A percentile compares a stretch with the other conserved stretches of the same genome.
Evolutionary conservation across 768 basidiomycete species (phyloP).

Genomic region (Xanthoconium stramineum): DNA sequence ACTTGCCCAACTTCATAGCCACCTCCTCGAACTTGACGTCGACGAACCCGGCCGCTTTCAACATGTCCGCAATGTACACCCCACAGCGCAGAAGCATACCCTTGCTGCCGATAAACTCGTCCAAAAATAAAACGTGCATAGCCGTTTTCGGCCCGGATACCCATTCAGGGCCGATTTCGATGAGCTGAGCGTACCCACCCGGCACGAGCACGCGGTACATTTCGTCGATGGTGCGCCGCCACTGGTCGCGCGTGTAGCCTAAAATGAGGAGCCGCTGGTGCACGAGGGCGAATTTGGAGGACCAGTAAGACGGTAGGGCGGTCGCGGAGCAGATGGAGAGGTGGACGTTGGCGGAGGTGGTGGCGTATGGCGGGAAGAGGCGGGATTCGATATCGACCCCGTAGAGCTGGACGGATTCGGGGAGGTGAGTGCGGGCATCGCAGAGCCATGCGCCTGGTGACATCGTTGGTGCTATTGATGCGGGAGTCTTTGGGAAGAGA

Average conservation of each 20-base stretch:
- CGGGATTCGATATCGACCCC: slow-evolving; percentile 27
- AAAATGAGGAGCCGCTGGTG: slow-evolving; percentile 32
- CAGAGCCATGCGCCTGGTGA: slow-evolving; percentile 23
- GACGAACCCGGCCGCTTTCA: slow-evolving; percentile 16
- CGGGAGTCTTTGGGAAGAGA: no score
- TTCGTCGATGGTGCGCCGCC: slow-evolving; percentile 25
- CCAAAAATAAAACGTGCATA: slow-evolving; percentile 4
- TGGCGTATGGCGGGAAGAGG: slow-evolving; percentile 12
- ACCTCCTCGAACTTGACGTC: slow-evolving; percentile 19
- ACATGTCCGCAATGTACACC: slow-evolving; percentile 18
- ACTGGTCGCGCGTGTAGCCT: slow-evolving; percentile 28
- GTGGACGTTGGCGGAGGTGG: slow-evolving; percentile 14
- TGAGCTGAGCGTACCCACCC: slow-evolving; percentile 33
- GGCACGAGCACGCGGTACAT: slow-evolving; percentile 32
- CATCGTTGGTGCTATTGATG: no score
- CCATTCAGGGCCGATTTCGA: slow-evolving; percentile 25
- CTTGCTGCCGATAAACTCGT: slow-evolving; percentile 7
- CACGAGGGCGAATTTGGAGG: slow-evolving; percentile 29
- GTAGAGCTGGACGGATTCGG: slow-evolving; percentile 18
- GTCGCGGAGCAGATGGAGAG: slow-evolving; percentile 25
- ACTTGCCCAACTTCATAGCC: slow-evolving; percentile 19
- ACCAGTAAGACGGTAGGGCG: slow-evolving; percentile 30
- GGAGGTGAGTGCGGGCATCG: slow-evolving; percentile 12
- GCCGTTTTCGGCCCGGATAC: slow-evolving; percentile 13
- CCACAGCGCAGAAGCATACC: slow-evolving; percentile 9